phyloP scores from a whole-genome alignment of 2,329 filamentous ascomycete genomes.

The Bipolaris bicolor region DNA sequence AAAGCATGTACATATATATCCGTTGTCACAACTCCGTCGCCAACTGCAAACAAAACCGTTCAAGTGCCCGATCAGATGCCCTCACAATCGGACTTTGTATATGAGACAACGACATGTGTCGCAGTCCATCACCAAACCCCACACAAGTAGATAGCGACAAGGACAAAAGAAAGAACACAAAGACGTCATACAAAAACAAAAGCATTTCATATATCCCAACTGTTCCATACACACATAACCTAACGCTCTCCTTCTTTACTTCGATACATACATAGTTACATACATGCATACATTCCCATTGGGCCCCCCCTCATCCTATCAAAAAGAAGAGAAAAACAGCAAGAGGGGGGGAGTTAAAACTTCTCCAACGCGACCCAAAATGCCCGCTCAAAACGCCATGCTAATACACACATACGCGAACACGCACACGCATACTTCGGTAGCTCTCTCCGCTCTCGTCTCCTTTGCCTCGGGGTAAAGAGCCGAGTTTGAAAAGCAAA shows the following conservation, averaged over 20 bases:
- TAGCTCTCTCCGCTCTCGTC: not conserved
- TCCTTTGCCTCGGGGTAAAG: not conserved
- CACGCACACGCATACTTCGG: not conserved
- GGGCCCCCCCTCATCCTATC: not conserved
- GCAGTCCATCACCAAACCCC: too few species aligned
- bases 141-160: too few species aligned
- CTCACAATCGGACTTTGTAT: too few species aligned
- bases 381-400: slow-evolving; percentile 19
- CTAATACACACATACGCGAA: slow-evolving; percentile 16
- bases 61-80: too few species aligned
- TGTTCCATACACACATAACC: not conserved
- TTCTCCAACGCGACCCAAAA: not conserved
- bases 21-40: not conserved
- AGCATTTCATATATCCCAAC: not conserved
- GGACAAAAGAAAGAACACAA: not conserved
- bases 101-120: too few species aligned
- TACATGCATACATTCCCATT: not conserved
- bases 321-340: not conserved
- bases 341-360: too few species aligned
- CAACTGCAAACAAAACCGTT: not conserved
- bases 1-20: not conserved
- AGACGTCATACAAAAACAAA: not conserved
- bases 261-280: not conserved
- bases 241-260: not conserved
- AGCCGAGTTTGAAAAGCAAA: too few species aligned